Evolutionary conservation across 176 grass and related monocot species (phyloP).

Genomic region (Aegilops tauschii): DNA sequence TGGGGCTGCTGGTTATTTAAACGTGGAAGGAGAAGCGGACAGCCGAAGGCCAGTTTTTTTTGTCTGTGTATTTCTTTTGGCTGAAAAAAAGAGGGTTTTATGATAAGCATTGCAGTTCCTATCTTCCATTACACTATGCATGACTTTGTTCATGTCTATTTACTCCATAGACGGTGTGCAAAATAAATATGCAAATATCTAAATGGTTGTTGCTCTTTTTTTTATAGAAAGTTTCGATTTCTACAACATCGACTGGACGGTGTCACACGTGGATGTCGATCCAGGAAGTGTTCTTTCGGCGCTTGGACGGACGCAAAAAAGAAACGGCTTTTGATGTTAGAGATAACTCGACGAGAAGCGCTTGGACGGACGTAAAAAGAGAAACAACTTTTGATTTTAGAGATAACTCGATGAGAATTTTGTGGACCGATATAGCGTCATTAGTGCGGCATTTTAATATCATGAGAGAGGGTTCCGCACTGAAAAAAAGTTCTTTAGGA

Average conservation of each 20-base stretch:
- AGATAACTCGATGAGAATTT: background rate
- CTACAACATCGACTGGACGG: too few species aligned
- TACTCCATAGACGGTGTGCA: background rate
- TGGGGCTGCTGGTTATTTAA: slow-evolving; percentile 28
- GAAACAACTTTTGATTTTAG: background rate
- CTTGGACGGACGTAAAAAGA: background rate
- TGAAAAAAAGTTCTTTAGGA: too few species aligned
- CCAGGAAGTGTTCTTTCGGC: background rate
- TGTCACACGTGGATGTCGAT: background rate
- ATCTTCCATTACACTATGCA: background rate
- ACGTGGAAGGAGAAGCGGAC: background rate
- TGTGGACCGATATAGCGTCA: background rate
- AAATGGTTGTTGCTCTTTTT: background rate
- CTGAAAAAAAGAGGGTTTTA: background rate
- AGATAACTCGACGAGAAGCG: too few species aligned
- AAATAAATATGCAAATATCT: too few species aligned
- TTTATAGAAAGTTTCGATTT: background rate
- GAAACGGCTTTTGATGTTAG: background rate
- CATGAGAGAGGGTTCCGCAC: too few species aligned
- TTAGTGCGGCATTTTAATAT: too few species aligned
- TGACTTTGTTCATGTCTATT: background rate
- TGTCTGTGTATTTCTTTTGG: background rate
- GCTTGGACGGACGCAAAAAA: background rate
- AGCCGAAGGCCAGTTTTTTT: background rate
- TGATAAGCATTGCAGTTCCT: background rate